Percentiles rank a stretch among this genome's conserved stretches.
Evolutionary conservation across 2,329 filamentous ascomycete genomes (phyloP).

Genomic region (Ceratocystis papillata): DNA sequence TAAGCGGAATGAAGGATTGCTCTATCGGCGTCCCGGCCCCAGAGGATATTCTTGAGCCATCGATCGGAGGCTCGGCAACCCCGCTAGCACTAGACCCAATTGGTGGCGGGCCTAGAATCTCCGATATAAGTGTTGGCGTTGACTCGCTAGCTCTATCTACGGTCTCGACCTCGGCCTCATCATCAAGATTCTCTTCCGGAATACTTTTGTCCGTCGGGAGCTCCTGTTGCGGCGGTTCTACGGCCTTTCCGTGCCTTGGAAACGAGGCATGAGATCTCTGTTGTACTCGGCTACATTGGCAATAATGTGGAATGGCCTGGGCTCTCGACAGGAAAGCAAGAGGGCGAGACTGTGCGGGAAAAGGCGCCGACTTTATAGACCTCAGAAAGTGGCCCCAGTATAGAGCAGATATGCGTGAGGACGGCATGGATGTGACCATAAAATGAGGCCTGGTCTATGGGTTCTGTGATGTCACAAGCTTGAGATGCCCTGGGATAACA

Average conservation of each 20-base stretch:
- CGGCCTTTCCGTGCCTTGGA: slow-evolving; percentile 25
- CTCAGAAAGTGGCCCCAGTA: not conserved
- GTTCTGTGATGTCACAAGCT: not conserved
- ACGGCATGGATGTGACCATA: not conserved
- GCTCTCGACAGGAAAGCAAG: not conserved
- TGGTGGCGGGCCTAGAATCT: slow-evolving; percentile 9
- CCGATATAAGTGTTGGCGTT: not conserved
- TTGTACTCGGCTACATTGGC: not conserved
- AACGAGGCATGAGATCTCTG: slow-evolving; percentile 16
- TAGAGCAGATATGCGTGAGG: not conserved
- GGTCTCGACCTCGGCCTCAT: not conserved
- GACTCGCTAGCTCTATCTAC: not conserved
- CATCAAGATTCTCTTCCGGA: not conserved
- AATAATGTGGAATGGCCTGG: not conserved
- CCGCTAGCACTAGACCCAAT: not conserved
- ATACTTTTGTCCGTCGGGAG: not conserved
- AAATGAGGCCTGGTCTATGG: not conserved
- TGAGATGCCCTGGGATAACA: not conserved
- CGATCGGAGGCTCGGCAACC: not conserved
- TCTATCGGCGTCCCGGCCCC: not conserved
- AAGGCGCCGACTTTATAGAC: not conserved
- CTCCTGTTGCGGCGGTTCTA: slow-evolving; percentile 17
- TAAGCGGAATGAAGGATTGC: not conserved
- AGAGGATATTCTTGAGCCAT: not conserved
- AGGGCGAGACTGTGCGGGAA: not conserved